Evolutionary conservation across 2,329 filamentous ascomycete genomes (phyloP).

Genomic region (Aspergillus sp.): DNA sequence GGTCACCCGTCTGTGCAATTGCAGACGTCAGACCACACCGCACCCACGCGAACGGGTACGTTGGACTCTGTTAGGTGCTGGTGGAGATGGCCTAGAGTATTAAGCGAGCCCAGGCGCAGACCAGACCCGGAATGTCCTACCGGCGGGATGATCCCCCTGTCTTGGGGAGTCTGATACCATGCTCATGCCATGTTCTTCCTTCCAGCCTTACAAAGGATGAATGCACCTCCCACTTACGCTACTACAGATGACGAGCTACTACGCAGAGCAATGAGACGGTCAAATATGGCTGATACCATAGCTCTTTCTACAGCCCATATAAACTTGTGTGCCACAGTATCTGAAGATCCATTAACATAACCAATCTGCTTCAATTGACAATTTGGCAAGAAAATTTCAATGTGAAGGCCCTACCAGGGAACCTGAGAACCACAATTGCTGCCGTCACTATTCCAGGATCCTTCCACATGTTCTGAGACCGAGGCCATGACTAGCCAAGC

Average conservation of each 20-base stretch:
- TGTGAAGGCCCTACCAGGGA: too few relatives aligned
- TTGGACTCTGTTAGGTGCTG: too few relatives aligned
- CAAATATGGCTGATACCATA: background rate
- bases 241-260: background rate
- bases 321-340: background rate
- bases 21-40: background rate
- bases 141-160: too few relatives aligned
- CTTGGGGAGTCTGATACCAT: background rate
- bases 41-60: background rate
- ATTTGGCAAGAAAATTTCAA: too few relatives aligned
- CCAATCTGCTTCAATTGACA: background rate
- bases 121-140: too few relatives aligned
- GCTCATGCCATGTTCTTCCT: background rate
- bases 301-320: background rate
- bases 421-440: background rate
- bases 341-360: background rate
- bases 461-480: background rate
- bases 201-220: background rate
- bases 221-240: background rate
- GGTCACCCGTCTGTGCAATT: background rate
- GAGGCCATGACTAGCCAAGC: background rate
- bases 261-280: background rate
- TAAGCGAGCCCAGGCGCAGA: too few relatives aligned
- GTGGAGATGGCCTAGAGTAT: too few relatives aligned
- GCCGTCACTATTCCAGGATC: background rate